Evolutionary conservation across 2,329 filamentous ascomycete genomes (phyloP).

Genomic region (Botryotinia convoluta): DNA sequence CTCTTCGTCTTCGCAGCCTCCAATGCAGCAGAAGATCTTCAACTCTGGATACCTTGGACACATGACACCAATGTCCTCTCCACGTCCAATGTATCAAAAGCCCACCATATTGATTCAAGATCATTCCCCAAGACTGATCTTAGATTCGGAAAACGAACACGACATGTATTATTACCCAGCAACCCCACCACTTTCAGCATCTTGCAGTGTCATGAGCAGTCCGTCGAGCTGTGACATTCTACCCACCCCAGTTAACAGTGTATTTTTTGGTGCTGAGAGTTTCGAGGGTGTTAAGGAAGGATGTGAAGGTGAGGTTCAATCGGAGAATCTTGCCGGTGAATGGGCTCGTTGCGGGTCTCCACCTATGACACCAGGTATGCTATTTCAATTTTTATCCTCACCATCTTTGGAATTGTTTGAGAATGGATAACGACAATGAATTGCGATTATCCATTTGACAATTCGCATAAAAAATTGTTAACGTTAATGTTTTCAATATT

Average conservation of each 20-base stretch:
- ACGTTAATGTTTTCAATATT: not conserved
- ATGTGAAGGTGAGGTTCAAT: constrained; percentile 66
- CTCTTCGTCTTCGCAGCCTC: constrained; percentile 62
- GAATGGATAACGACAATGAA: not conserved
- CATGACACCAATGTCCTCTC: constrained; percentile 74
- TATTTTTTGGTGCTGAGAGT: constrained; percentile 70
- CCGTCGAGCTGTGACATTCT: constrained; percentile 75
- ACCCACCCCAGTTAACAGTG: constrained; percentile 78
- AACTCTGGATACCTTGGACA: constrained; percentile 36
- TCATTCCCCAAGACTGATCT: constrained; percentile 55
- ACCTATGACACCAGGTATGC: constrained; percentile 87
- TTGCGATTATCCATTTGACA: not conserved
- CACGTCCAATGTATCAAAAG: constrained; percentile 70
- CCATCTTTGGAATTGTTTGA: not conserved
- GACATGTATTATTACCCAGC: constrained; percentile 72
- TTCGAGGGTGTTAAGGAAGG: constrained; percentile 67
- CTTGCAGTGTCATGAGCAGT: constrained; percentile 82
- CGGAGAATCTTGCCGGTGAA: constrained; percentile 71
- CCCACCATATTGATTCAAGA: constrained; percentile 66
- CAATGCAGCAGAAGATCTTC: constrained; percentile 37
- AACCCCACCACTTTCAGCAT: constrained; percentile 82
- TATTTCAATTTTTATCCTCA: not conserved
- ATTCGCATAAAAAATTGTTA: not conserved
- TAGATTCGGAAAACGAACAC: constrained; percentile 72
- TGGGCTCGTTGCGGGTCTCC: constrained; percentile 78